Evolutionary conservation across 371 early-diverging fungal genomes (phyloP).

Genomic region (Syncephalis plumigaleata): DNA sequence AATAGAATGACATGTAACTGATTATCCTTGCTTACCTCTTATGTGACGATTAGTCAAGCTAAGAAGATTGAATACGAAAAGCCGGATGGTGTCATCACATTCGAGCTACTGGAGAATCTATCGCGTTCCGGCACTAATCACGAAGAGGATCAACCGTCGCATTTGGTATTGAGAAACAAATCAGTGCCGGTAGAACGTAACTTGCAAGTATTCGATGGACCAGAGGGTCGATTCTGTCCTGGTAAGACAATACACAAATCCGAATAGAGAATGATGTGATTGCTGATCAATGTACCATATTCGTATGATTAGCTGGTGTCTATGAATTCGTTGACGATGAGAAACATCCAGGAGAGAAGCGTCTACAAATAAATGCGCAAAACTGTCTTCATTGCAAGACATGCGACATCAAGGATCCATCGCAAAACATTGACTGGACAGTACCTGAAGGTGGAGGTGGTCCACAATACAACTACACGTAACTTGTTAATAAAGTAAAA

Average conservation of each 20-base stretch:
- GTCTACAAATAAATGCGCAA: constrained; percentile 94
- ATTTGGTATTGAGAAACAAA: constrained; percentile 58
- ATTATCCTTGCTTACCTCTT: too few relatives aligned
- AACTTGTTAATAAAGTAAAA: not conserved
- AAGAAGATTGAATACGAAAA: constrained; percentile 84
- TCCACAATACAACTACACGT: constrained; percentile 32
- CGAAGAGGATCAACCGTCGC: constrained; percentile 90
- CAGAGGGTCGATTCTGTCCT: constrained; percentile 95
- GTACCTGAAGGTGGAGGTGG: constrained; percentile 96
- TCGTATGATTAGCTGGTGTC: constrained; percentile 59
- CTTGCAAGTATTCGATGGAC: constrained; percentile 77
- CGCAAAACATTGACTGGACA: constrained; percentile 97
- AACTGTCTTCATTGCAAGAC: constrained; percentile 99
- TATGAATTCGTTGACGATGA: constrained; percentile 96
- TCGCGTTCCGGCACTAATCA: constrained; percentile 91
- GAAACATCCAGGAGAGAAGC: constrained; percentile 50
- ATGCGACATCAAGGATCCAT: constrained; percentile 97
- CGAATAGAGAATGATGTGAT: not conserved
- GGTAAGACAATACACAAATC: too few relatives aligned
- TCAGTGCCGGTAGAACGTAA: constrained; percentile 67
- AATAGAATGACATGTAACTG: too few relatives aligned
- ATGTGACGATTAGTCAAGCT: constrained; percentile 9
- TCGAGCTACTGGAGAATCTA: constrained; percentile 85
- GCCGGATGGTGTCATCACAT: constrained; percentile 89
- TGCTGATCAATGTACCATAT: not conserved